Evolutionary conservation across 164 flowering plant genomes (phyloP).

Genomic region (Chimonanthus salicifolius): DNA sequence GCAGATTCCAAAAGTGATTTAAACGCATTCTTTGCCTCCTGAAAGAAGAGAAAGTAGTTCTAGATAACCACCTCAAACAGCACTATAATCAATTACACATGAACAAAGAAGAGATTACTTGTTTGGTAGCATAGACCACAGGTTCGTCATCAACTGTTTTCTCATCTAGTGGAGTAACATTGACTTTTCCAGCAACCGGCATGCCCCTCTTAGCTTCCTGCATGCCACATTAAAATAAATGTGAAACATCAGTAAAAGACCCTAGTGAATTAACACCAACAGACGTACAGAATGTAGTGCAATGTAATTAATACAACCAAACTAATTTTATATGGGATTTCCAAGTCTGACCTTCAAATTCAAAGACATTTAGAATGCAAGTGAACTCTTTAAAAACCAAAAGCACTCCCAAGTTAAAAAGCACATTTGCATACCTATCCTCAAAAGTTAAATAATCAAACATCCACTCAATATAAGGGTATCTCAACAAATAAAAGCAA

Average conservation of each 20-base stretch:
- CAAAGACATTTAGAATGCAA: neutral
- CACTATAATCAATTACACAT: neutral
- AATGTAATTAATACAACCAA: no score
- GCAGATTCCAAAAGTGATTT: constrained; percentile 85
- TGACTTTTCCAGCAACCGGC: constrained; percentile 63
- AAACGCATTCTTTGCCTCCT: constrained; percentile 97
- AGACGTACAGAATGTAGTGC: no score
- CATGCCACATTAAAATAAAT: neutral
- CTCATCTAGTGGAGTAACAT: constrained; percentile 55
- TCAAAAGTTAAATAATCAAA: no score
- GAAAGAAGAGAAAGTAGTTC: neutral
- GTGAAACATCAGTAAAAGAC: neutral
- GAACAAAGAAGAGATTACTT: constrained; percentile 30
- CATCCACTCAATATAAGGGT: no score
- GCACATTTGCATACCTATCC: neutral
- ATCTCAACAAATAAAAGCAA: no score
- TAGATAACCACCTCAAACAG: neutral
- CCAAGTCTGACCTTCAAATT: neutral
- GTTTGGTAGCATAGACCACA: constrained; percentile 70
- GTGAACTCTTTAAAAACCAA: neutral
- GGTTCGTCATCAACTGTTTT: constrained; percentile 76
- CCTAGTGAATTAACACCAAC: no score
- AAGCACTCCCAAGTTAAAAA: neutral
- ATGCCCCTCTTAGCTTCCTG: constrained; percentile 75
- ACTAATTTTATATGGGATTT: neutral